Percentiles rank a stretch among this genome's conserved stretches.
These are phyloP conservation scores for Penicillium verhagenii DNA, from an alignment of 495 filamentous ascomycete species.

Conservation along the genomic window DNA sequence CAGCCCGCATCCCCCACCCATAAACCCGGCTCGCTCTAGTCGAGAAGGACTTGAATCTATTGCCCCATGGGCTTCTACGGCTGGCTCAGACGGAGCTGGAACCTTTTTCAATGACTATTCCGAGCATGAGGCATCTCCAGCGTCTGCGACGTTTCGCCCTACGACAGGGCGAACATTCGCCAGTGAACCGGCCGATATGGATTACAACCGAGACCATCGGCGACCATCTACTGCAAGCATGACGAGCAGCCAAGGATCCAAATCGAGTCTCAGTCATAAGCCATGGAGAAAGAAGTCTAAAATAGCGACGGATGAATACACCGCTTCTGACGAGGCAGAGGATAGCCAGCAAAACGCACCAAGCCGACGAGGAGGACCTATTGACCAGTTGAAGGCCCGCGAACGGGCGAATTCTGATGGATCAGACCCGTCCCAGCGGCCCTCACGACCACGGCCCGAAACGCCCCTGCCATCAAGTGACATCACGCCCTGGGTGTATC, in stretches of 20 bases:
- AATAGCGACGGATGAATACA: constrained; percentile 86
- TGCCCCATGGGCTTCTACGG: constrained; percentile 33
- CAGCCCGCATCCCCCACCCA: constrained; percentile 27
- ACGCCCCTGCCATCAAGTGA: constrained; percentile 89
- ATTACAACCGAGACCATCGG: constrained; percentile 69
- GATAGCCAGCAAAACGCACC: constrained; percentile 35
- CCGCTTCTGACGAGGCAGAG: constrained; percentile 57
- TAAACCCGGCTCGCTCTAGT: constrained; percentile 24
- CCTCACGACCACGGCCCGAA: constrained; percentile 61
- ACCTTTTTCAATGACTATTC: constrained; percentile 47
- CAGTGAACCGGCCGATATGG: constrained; percentile 66
- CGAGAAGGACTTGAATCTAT: constrained; percentile 35
- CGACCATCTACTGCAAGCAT: constrained; percentile 88
- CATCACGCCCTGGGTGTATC: constrained; percentile 93
- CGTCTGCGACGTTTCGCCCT: constrained; percentile 65
- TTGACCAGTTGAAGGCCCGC: constrained; percentile 56
- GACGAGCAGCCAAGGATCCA: constrained; percentile 88
- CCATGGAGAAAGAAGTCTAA: constrained; percentile 70
- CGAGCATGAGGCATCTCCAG: constrained; percentile 51
- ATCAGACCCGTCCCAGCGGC: constrained; percentile 61
- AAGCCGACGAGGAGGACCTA: constrained; percentile 39
- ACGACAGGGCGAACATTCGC: constrained; percentile 57
- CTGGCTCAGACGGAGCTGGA: constrained; percentile 32
- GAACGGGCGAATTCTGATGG: constrained; percentile 74
- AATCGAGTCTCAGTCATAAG: constrained; percentile 67